These are phyloP conservation scores for Fusarium denticulatum DNA, from an alignment of 2,329 filamentous ascomycete genomes.

Conservation along the genomic window DNA sequence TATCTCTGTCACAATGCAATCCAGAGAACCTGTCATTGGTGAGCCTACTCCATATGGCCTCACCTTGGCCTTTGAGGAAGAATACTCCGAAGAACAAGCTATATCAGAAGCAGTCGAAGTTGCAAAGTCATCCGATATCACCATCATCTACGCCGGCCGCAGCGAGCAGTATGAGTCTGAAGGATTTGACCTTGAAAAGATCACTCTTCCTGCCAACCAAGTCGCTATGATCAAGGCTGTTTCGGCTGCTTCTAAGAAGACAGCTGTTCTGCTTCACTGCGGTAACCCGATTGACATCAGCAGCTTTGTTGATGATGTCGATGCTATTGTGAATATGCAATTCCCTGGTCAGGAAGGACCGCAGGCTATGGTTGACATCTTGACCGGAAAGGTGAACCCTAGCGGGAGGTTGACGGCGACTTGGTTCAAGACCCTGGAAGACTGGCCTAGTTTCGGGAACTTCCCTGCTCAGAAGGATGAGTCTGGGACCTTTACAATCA, in stretches of 20 bases:
- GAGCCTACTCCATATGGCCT: background rate
- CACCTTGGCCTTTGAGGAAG: background rate
- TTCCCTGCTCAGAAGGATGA: slow-evolving; percentile 15
- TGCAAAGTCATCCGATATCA: background rate
- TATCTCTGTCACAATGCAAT: background rate
- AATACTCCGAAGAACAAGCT: background rate
- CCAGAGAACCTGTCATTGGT: background rate
- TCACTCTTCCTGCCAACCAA: background rate
- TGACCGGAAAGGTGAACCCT: background rate
- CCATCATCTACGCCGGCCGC: background rate
- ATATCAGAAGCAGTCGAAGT: background rate
- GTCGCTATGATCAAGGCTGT: background rate
- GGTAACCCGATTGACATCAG: background rate
- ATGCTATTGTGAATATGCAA: background rate
- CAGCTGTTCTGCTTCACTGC: background rate
- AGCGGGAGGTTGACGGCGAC: background rate
- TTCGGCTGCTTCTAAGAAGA: background rate
- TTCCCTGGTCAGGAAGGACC: background rate
- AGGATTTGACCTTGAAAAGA: background rate
- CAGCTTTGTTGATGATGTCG: background rate
- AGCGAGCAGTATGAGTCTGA: background rate
- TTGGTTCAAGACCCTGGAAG: background rate
- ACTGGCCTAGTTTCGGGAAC: background rate
- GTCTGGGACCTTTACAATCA: background rate
- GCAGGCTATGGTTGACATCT: background rate